Evolutionary conservation across 352 stramenopile species (phyloP), one percentile per base, ranked within the genome.

Genomic region (Thraustochytrium sp.): DNA sequence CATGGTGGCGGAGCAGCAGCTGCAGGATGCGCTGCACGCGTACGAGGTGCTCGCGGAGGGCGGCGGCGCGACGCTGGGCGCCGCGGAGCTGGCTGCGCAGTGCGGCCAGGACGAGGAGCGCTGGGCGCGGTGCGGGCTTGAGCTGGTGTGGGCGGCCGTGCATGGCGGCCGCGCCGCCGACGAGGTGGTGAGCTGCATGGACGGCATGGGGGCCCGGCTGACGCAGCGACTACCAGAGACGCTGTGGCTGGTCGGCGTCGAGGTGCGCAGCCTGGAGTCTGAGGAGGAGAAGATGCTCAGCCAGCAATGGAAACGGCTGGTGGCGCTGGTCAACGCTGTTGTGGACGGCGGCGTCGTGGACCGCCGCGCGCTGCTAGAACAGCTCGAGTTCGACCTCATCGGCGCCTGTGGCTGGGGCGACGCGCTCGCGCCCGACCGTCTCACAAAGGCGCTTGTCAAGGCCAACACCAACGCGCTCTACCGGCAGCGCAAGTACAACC

Each of bases 401-500:
- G 68, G 48, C 2, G 68, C 34, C n/a, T 51, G 42, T 44, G 53
- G 44, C 11, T 72, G 59, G 59, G 59, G 59, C 21, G 36, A 44
- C 23, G 51, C 34, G 44, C 34, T 61, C 5, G 26, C 44, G 42
- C 3, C 51, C 8, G 48, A 44, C 37, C 42, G 53, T 23, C 34
- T 64, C 1, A 21, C 9, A 9, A 80, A 63, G 68, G 48, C 31
- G 23, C 13, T 80, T 5, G n/a, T 80, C 23, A 68, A 63, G 29
- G 68, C 68, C 26, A 93, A 92, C 82, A 94, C 91, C 29, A 87
- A 89, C 49, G 68, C 89, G 37, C 88, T 92, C 54, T 99, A 98
- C 85, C 93, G 92, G 40, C 95, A 98, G 86, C 90, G 94, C 87
- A 98, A 98, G 87, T 98, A 97, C 86, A 99, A 98, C 86, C 86